Base-by-base conservation (phyloP, 176 grass and related monocot species). In the Triticum turgidum region DNA sequence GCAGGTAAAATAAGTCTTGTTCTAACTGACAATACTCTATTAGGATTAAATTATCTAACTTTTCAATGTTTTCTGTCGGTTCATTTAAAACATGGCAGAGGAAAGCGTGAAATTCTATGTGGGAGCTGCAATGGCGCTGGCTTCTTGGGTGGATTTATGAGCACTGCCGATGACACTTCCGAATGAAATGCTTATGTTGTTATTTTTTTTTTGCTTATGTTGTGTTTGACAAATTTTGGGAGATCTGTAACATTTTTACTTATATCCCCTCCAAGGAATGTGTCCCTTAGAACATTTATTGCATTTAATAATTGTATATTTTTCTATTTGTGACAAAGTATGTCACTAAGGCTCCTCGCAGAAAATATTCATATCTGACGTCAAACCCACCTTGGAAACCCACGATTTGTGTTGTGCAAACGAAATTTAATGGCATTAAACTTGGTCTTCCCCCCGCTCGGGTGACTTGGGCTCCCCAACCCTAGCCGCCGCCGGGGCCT, bases 61-160 rank as follows among this genome's bases (percentile, higher is more conserved):
- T 11, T 24, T 11, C n/a, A 54, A 38, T 64, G 39, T 81, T 38
- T 49, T 70, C 2, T 73, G 4, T 5, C 4, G 3, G 58, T 73
- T 83, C 30, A 63, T 39, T 74, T 33, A 49, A 64, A 42, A 10
- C 54, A 68, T 7, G 77, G 37, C 76, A 98, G 93, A 87, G 93
- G 92, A 76, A 96, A 92, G 83, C 89, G 77, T n/a, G 96, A 98
- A 77, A 92, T 98, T 33, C 78, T 98, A 63, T 98, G 96, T 18
- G 96, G 96, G 22, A 93, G 82, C 69, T 98, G 96, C 88, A 98
- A 96, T 17, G 96, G 96, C 7, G 96, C 96, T 52, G 96, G 93
- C 58, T 98, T 98, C 84, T 37, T 98, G 70, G 96, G 96, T 62
- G 93, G 96, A 61, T 98, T 94, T 72, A 2, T 98, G 61, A 98